Base-by-base conservation (phyloP, 2,329 filamentous ascomycete species). In the Helotiales sp. region DNA sequence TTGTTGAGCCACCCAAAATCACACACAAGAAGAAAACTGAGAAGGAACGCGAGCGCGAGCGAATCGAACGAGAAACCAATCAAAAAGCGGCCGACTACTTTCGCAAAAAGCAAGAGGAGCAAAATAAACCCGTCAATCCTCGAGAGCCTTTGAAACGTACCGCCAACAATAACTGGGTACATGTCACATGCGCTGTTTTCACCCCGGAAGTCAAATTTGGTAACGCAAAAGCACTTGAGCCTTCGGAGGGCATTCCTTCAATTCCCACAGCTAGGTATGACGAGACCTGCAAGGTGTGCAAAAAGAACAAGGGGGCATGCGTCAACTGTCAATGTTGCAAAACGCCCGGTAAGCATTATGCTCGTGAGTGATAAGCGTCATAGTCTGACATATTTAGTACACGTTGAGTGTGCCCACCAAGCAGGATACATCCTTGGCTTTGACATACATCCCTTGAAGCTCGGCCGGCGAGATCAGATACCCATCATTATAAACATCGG, bases 141-240 rank as follows among this genome's bases (percentile, higher is more conserved):
- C 88, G 96, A 57, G 96, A 98, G 77, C 91, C 96, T 3, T 83
- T 99, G 70, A 99, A 99, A 81, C 89, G 93, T 58, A 99, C 96
- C 0, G 92, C 91, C 3, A 93, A 96, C 77, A 98, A 98, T 80
- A 98, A 98, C 76, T 99, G 96, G 96, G 93, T 97, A 17, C 96
- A 99, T 77, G 93, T 98, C 30, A 90, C 91, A 43, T 99, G 96
- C 76, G 94, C 96, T 1, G 84, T 97, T 20, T 98, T 93, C 89
- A 94, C 91, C 11, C 89, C 93, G 0, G 96, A 99, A 79, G 90
- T 97, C 74, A 96, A 94, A 76, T 99, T 97, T 78, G 94, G 92
- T 69, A 92, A 92, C 74, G 91, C 93, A 20, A 89, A 90, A 75
- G 88, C 91, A 20, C 82, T 99, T 37, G 91, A 93, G 73, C 91